Conservation (phyloP, 2,329 filamentous ascomycete genomes). For the Claviceps humidiphila region DNA sequence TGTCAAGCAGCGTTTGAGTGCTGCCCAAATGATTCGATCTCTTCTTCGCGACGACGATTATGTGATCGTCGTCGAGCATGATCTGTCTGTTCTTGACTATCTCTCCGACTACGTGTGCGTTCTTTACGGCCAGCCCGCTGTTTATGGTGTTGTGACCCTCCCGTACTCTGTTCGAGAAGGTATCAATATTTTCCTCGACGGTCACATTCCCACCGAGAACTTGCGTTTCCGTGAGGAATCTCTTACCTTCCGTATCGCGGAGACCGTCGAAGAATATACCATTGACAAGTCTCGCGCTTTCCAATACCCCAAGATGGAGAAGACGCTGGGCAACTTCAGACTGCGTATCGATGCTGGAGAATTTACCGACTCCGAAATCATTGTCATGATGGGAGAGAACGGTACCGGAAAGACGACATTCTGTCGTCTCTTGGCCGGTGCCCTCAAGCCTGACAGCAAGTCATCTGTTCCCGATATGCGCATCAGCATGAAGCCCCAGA, state of each 20-base stretch:
- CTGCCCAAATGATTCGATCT: slow-evolving; percentile 82
- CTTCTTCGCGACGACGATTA: slow-evolving; percentile 83
- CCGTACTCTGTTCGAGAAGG: slow-evolving; percentile 94
- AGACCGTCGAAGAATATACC: slow-evolving; percentile 78
- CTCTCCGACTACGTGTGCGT: slow-evolving; percentile 98
- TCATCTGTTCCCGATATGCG: slow-evolving; percentile 80
- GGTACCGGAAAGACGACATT: slow-evolving; percentile 99
- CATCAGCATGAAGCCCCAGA: slow-evolving; percentile 99
- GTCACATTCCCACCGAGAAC: slow-evolving; percentile 96
- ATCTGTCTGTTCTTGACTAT: slow-evolving; percentile 95
- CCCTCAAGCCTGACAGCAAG: slow-evolving; percentile 75
- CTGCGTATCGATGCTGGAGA: slow-evolving; percentile 68
- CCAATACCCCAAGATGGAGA: slow-evolving; percentile 79
- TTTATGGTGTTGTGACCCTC: slow-evolving; percentile 95
- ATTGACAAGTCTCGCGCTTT: slow-evolving; percentile 77
- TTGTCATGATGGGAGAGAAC: slow-evolving; percentile 99
- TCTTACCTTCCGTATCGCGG: slow-evolving; percentile 85
- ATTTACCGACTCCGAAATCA: slow-evolving; percentile 96
- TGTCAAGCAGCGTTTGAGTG: slow-evolving; percentile 95
- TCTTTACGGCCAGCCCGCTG: slow-evolving; percentile 85
- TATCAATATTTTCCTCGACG: slow-evolving; percentile 98
- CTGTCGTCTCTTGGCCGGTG: slow-evolving; percentile 89
- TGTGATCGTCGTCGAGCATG: slow-evolving; percentile 98
- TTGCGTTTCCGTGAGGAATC: slow-evolving; percentile 96
- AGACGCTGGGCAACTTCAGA: slow-evolving; percentile 81